Conservation (phyloP, 768 basidiomycete species). For the Tricholoma sp. region DNA sequence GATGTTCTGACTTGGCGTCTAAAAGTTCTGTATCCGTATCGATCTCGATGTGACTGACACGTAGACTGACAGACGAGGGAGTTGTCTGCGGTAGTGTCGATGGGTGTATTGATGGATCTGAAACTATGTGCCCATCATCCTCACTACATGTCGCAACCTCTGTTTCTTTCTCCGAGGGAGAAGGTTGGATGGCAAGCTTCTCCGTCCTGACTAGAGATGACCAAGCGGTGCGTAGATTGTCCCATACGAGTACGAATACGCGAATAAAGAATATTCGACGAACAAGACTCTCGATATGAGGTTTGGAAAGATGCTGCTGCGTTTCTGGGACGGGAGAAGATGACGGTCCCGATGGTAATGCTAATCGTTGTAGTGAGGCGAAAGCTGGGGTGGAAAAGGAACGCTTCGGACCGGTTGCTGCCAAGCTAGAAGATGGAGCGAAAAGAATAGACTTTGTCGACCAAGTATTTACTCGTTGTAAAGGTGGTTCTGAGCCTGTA, state of each 20-base stretch:
- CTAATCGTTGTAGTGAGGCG: constrained; percentile 22
- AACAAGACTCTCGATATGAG: constrained; percentile 37
- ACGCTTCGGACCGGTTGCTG: constrained; percentile 37
- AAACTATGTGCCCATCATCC: not conserved
- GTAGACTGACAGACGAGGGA: not conserved
- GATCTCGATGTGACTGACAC: not conserved
- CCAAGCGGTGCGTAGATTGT: constrained; percentile 60
- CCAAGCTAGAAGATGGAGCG: constrained; percentile 26
- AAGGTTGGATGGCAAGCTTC: constrained; percentile 4
- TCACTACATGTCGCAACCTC: not conserved
- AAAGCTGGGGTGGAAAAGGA: constrained; percentile 63
- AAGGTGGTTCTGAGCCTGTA: constrained; percentile 22
- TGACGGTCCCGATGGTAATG: constrained; percentile 19
- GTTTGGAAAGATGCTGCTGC: constrained; percentile 30
- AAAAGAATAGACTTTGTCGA: constrained; percentile 50
- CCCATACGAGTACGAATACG: constrained; percentile 64
- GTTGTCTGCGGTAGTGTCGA: not conserved
- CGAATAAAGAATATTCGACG: constrained; percentile 69
- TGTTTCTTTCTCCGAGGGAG: not conserved
- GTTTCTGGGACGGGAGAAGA: constrained; percentile 19
- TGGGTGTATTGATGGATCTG: not conserved
- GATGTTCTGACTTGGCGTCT: constrained; percentile 5
- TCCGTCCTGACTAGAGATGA: constrained; percentile 31
- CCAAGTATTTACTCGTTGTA: constrained; percentile 53
- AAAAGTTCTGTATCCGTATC: constrained; percentile 7